Base-by-base conservation (phyloP, 352 stramenopile species). In the Phytopythium aichiense region DNA sequence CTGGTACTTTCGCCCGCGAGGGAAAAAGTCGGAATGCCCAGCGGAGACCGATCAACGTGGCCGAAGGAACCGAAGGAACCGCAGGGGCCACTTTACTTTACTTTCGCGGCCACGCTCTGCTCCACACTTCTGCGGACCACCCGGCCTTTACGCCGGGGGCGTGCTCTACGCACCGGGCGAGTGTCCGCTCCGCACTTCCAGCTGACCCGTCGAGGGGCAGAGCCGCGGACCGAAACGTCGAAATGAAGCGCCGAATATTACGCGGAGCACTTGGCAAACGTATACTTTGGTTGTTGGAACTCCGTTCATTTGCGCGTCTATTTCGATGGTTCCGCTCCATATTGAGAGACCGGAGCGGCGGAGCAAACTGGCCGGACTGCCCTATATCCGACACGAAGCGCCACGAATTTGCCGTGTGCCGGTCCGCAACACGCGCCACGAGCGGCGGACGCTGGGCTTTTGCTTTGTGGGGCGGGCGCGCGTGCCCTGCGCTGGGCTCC, bases 1-100 rank as follows among this genome's bases (percentile, higher is more conserved):
- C 35, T 40, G 48, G 49, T 55, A 55, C 49, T 55, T 35, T 55
- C 33, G 13, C 49, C n/a, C 49, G 25, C 18, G 49, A 18, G 49
- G 49, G 49, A 31, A 55, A 55, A 55, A 55, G 49, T 55, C 25
- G 49, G 49, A 55, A 35, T 55, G 49, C 46, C n/a, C 28, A 11
- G 12, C 31, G 5, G 38, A 45, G 35, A 40, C 35, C 35, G 35
- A 40, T 8, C 1, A 8, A 40, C 6, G 28, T 31, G 28, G 28
- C 28, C 28, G 28, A 2, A 7, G 28, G 3, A 5, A 5, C 28
- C 28, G 28, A 31, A 31, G 28, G 28, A 31, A 31, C 28, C 28
- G 28, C 28, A 31, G 28, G 2, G 3, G 2, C 28, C 28, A 5
- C 28, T 31, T 31, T 31, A 31, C 28, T 31, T 31, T 40, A 40